phyloP scores from a whole-genome alignment of 225 moss, liverwort and hornwort species.

The Rhytidiadelphus loreus region DNA sequence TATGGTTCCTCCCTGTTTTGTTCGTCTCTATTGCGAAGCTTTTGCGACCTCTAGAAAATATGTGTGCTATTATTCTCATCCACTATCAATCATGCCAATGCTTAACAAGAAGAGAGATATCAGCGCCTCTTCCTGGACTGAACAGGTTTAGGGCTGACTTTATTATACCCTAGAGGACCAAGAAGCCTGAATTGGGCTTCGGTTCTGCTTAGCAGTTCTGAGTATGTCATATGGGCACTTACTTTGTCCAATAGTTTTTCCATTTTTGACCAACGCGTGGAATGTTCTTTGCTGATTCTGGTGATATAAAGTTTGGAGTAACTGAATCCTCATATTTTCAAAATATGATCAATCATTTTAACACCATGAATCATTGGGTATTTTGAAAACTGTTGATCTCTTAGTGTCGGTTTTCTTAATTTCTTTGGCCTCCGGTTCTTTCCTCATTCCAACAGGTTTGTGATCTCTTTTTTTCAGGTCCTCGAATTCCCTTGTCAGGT shows the following conservation, averaged over 20 bases:
- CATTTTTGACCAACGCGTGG: neutral
- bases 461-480: constrained; percentile 15
- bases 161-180: neutral
- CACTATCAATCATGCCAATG: neutral
- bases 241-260: neutral
- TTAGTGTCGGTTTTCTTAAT: neutral
- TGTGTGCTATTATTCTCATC: neutral
- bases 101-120: neutral
- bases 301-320: neutral
- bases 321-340: neutral
- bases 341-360: neutral
- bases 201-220: neutral
- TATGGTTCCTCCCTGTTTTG: constrained; percentile 9
- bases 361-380: neutral
- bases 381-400: neutral
- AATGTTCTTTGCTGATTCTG: neutral
- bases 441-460: neutral
- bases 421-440: neutral
- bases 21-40: neutral
- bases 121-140: neutral
- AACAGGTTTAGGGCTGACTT: neutral
- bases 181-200: neutral
- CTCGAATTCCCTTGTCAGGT: constrained; percentile 49
- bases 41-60: neutral
- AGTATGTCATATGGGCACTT: neutral